Evolutionary conservation across 306 rosid species (phyloP).

Genomic region (Cucumis sativus): DNA sequence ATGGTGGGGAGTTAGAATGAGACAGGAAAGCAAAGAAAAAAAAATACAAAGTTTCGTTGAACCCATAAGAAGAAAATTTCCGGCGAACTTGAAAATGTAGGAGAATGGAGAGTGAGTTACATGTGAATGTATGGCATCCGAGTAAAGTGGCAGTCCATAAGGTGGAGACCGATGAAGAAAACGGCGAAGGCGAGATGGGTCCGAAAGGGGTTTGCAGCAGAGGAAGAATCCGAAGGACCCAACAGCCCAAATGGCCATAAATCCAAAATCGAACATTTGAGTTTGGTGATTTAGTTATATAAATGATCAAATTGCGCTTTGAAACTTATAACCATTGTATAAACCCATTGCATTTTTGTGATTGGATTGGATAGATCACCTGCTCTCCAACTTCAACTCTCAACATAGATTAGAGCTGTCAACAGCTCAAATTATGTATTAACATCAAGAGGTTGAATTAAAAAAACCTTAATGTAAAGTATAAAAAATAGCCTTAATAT

Average conservation of each 20-base stretch:
- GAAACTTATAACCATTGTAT: background rate
- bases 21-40: background rate
- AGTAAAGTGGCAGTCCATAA: constrained; percentile 16
- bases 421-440: too few species aligned
- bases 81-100: background rate
- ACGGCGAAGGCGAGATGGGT: background rate
- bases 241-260: background rate
- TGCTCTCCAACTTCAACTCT: too few species aligned
- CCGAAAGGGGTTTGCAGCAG: background rate
- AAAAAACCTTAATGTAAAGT: too few species aligned
- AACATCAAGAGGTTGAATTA: too few species aligned
- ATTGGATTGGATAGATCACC: background rate
- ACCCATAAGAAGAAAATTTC: background rate
- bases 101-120: constrained; percentile 19
- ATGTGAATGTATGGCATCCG: constrained; percentile 23
- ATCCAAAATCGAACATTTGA: background rate
- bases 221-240: background rate
- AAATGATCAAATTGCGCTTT: background rate
- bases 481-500: too few species aligned
- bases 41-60: background rate
- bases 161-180: constrained; percentile 1
- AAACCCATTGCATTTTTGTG: background rate
- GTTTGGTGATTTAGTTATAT: background rate
- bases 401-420: too few species aligned
- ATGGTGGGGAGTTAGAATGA: background rate